Evolutionary conservation across 805 yeast genomes (phyloP), one percentile per base, ranked within the genome.

Genomic region (Spathaspora girioi): DNA sequence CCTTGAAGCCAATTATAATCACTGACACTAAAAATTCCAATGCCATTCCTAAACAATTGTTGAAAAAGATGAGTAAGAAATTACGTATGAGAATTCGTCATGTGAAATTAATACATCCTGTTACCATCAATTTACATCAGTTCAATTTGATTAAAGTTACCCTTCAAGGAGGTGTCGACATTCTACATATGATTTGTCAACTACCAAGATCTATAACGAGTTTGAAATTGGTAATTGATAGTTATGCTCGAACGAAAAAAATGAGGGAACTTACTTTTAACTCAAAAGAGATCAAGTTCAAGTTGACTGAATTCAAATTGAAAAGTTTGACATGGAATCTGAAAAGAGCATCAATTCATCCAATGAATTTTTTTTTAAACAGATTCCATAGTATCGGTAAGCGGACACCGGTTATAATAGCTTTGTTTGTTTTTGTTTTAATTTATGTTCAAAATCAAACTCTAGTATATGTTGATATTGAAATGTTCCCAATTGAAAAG

Each of bases 1-100:
- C 49, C 11, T 43, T 58, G 29, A 49, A 43, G 17, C 59, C 61
- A 8, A 31, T 54, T 2, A 51, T 41, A 8, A 3, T 26, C 18
- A 23, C 29, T 44, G 20, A 17, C 2, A 20, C 17, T 6, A 27
- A 27, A 11, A 26, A 18, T 5, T 17, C 29, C 4, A 15, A 31
- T 7, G 40, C 38, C 17, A 9, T 27, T 45, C 26, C 47, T 20
- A 45, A 45, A 29, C 14, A 14, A 8, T 38, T 18, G 11, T 31
- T 45, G 14, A 5, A n/a, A 29, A 14, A 11, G 9, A n/a, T 45
- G n/a, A 10, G n/a, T n/a, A 11, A 18, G 10, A 38, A 29, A 5
- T 5, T 31, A 17, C 11, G 47, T 10, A 14, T 17, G 17, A 15
- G 40, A 9, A 35, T 45, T 35, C 19, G 27, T 4, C 26, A 45